phyloP scores from a whole-genome alignment of 148 eudicot species.

The Chenopodium suecicum region DNA sequence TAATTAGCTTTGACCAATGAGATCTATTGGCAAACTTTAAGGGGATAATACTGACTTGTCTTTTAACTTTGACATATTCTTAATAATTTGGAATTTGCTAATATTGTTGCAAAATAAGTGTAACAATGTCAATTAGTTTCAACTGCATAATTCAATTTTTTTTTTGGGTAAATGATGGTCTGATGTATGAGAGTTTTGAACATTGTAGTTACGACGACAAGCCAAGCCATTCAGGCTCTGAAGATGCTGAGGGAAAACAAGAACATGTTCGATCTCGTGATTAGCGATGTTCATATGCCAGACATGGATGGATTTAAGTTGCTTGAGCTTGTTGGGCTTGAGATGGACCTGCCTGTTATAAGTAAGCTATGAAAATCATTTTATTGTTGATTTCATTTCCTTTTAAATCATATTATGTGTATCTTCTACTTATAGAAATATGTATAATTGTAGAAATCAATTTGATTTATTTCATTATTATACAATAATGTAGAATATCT shows the following conservation, averaged over 20 bases:
- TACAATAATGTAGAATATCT: not conserved
- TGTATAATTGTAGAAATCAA: not conserved
- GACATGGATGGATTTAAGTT: slow-evolving; percentile 71
- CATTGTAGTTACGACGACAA: slow-evolving; percentile 51
- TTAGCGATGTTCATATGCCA: slow-evolving; percentile 66
- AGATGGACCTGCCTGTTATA: slow-evolving; percentile 68
- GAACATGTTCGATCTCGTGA: slow-evolving; percentile 52
- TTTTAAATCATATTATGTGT: not conserved
- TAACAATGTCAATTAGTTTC: not conserved
- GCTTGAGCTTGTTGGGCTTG: slow-evolving; percentile 64
- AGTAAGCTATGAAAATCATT: slow-evolving; percentile 30
- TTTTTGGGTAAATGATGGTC: slow-evolving; percentile 3
- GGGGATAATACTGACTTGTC: not conserved
- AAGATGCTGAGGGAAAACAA: slow-evolving; percentile 51
- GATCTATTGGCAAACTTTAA: slow-evolving; percentile 8
- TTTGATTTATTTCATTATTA: not conserved
- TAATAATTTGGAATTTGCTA: slow-evolving; percentile 2
- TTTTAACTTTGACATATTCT: not conserved
- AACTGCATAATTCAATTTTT: not conserved
- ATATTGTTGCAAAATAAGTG: not conserved
- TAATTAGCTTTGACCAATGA: slow-evolving; percentile 6
- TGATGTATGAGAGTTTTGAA: slow-evolving; percentile 16
- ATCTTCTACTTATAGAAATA: not conserved
- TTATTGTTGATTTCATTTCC: not conserved
- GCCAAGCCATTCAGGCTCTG: slow-evolving; percentile 45